Evolutionary conservation across 1,284 basidiomycete species (phyloP), one percentile per base, ranked within the genome.

Genomic region (Sphaerobolus stellatus): DNA sequence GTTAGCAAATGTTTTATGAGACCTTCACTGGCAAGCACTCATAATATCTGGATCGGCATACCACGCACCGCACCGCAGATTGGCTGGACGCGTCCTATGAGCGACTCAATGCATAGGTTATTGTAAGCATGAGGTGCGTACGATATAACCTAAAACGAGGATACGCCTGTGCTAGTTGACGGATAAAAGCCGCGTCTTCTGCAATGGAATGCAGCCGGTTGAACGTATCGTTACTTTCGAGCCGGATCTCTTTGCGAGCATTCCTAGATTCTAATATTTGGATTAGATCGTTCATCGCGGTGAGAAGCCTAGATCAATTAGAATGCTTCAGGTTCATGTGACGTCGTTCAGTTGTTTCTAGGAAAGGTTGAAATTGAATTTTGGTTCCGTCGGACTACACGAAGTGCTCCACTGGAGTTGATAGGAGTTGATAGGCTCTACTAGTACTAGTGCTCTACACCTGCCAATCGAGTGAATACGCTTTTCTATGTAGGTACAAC

Each of bases 21-120:
- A 18, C 14, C 13, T 5, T 41, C 14, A 22, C 7, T 28, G 14
- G 20, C 18, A 11, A 11, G n/a, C 22, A 54, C 78, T 64, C 63
- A 86, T 85, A 50, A 83, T 78, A 4, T 63, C 57, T 4, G 94
- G 90, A 61, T 91, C 80, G 6, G 88, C 84, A 69, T 98, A 98
- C 95, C 96, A 98, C 4, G 89, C 90, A 1, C 95, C 95, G 63
- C 94, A 98, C 20, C 95, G 82, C 63, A 96, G 79, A 68, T 98
- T 98, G 2, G 94, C 93, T 89, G 64, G n/a, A n/a, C n/a, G n/a
- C n/a, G n/a, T 13, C 25, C 22, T 20, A 7, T 5, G 33, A n/a
- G 33, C 11, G 31, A 30, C 18, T 22, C 11, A 18, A n/a, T 7
- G 8, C 5, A 31, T 27, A 3, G 13, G 24, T 4, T 4, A 48